Percentiles rank a stretch among this genome's conserved stretches.
Evolutionary conservation across 345 rosid genomes (phyloP).

Genomic region (Eucalyptus marginata): DNA sequence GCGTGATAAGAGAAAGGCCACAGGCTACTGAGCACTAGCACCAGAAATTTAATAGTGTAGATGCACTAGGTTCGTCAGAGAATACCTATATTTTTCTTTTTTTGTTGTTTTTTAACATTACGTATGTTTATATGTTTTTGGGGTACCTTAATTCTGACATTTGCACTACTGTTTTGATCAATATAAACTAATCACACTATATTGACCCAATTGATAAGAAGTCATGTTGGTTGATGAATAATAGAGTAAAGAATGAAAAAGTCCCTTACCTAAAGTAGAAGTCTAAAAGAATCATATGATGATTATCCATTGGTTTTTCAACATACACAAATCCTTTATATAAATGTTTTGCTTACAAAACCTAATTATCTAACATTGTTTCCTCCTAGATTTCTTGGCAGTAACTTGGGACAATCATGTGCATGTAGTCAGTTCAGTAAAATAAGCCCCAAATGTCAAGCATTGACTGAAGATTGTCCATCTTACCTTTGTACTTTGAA

Average conservation of each 20-base stretch:
- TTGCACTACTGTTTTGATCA: background rate
- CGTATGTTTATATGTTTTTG: no score
- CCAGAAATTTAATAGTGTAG: background rate
- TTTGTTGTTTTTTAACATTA: background rate
- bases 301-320: background rate
- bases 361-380: background rate
- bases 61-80: background rate
- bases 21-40: background rate
- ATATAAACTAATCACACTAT: background rate
- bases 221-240: background rate
- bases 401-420: background rate
- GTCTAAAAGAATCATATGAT: background rate
- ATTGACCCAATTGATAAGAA: background rate
- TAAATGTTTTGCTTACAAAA: no score
- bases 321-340: background rate
- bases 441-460: background rate
- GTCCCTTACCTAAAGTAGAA: background rate
- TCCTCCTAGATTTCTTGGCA: background rate
- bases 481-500: conserved; percentile 18
- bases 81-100: no score
- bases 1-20: background rate
- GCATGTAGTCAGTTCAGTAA: background rate
- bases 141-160: background rate
- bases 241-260: background rate
- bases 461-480: conserved; percentile 18